Base-by-base conservation (phyloP, 2,329 filamentous ascomycete species). In the Lachnellula cervina region DNA sequence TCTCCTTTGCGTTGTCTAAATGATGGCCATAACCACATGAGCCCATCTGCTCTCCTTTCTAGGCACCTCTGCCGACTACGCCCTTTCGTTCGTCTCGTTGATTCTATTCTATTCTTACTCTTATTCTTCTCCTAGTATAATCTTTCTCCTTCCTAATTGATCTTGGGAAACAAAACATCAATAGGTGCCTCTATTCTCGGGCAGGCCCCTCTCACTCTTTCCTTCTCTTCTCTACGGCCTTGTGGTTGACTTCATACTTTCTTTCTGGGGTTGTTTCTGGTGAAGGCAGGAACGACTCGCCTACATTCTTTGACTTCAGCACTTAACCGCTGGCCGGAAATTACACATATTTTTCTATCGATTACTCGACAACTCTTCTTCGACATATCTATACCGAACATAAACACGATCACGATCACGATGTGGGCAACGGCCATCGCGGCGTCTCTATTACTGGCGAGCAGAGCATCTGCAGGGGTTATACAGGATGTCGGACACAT, bases 381-480 rank as follows among this genome's bases (percentile, higher is more conserved):
- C 53, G 44, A 40, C 25, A 17, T 37, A 40, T 32, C 14, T 48
- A 42, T 54, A 45, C 28, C 40, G 38, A 42, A 21, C 28, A 54
- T 42, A 46, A 42, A 51, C 28, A 28, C 52, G 54, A 59, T 53
- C 28, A 28, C 52, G 54, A 59, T 53, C 50, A 66, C 59, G 54
- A 65, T 68, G 59, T 62, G 52, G 57, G 28, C 50, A 40, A 38
- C 53, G 17, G 54, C 57, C 35, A 42, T 66, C 19, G 50, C 62
- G 38, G 52, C 59, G 16, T 60, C 57, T 47, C 55, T 69, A 44
- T 55, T 67, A 40, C 56, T 69, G 42, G 55, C 58, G 23, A 60
- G 66, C 42, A 59, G 63, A 61, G 68, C 66, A 40, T 60, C 64
- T 50, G 65, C 65, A 8, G 60, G 60, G 49, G 48, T 62, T 49